Conservation (phyloP, 176 grass and related monocot genomes). For the Guadua angustifolia region DNA sequence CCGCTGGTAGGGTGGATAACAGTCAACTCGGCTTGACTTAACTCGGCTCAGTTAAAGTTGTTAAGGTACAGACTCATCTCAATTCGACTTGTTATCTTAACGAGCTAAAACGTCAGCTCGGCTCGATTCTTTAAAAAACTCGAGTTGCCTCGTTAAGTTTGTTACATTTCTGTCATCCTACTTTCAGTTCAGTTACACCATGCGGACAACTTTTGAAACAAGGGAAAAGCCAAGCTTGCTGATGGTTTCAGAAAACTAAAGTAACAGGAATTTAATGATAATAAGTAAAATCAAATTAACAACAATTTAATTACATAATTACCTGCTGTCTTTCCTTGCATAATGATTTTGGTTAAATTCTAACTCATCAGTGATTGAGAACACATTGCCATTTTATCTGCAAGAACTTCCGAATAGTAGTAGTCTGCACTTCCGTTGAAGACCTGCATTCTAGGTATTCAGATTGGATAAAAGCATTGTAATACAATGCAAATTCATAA, state of each 20-base stretch:
- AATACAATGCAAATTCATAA: conserved; percentile 18
- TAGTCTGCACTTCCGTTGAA: conserved; percentile 27
- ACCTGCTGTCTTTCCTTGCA: conserved; percentile 9
- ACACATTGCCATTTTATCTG: conserved; percentile 20
- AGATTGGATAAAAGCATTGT: conserved; percentile 18
- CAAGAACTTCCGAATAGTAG: background rate
- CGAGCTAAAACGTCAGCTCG: too few species aligned
- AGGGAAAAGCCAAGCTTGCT: too few species aligned
- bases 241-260: background rate
- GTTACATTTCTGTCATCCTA: too few species aligned
- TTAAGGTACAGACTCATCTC: too few species aligned
- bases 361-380: background rate
- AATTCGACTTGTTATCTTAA: too few species aligned
- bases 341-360: conserved; percentile 22
- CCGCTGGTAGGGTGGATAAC: too few species aligned
- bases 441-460: conserved; percentile 11
- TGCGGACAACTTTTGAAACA: too few species aligned
- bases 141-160: too few species aligned
- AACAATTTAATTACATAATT: background rate
- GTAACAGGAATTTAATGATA: background rate
- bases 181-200: too few species aligned
- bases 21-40: too few species aligned
- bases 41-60: too few species aligned
- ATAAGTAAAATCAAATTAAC: background rate
- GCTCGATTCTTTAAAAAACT: too few species aligned